Base-by-base conservation (phyloP, 2,329 filamentous ascomycete genomes). In the Pseudogymnoascus sp. region DNA sequence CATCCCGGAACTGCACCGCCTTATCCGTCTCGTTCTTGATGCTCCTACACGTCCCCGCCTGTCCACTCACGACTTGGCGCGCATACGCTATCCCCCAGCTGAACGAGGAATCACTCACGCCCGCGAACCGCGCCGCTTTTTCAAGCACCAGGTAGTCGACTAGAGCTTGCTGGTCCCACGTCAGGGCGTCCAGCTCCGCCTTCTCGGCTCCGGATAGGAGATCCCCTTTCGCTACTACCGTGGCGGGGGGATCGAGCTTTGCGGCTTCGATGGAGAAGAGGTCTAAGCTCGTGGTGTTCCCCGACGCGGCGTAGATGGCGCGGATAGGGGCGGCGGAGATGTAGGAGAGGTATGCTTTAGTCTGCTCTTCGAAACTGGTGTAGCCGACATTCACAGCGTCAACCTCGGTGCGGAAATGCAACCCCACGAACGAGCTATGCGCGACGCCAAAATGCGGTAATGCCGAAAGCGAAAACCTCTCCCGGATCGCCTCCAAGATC, bases 111-210 rank as follows among this genome's bases (percentile, higher is more conserved):
- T 47, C 40, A 2, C 15, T 24, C 4, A 47, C 26, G 1, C 40
- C 40, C 40, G 26, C 26, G n/a, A 47, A 47, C 15, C 26, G 4
- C 15, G 40, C 40, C 9, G 15, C 26, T n/a, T 24, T 47, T 2
- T 8, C 26, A 3, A 60, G 15, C n/a, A 64, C 58, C 2, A 63
- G 58, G 24, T 63, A 61, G 41, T 64, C 63, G 6, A 64, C 61
- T 9, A 63, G 61, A 2, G 63, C 63, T 33, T 64, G 63, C 35
- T 64, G 61, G 35, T 64, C 61, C 63, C 63, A 64, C 2, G 59
- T 61, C 37, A 64, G 17, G 39, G 24, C 35, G 5, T 31, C 41
- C 13, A 64, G 59, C 29, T 59, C 35, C 6, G 36, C 39, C 13
- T 26, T 35, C 15, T 64, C 61, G 31, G 36, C 50, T 7, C 26